Percentiles rank a stretch among this genome's conserved stretches.
Conservation (phyloP, 768 basidiomycete species). For the Leccinum disarticulatum region DNA sequence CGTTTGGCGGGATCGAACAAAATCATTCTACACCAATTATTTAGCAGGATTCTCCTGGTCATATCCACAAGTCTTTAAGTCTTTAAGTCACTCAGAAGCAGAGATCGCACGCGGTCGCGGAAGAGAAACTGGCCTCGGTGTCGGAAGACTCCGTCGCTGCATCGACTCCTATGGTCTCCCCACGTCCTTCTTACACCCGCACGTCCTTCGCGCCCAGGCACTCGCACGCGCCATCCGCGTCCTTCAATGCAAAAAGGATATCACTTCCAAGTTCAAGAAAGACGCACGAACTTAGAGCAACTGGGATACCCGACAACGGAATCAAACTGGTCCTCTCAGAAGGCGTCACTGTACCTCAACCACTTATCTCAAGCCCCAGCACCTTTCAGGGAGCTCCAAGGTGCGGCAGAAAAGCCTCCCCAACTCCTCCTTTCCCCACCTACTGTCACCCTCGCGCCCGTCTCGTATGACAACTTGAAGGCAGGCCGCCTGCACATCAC, state of each 20-base stretch:
- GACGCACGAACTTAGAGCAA: too few relatives aligned
- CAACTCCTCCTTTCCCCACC: conserved; percentile 20
- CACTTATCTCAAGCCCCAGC: conserved; percentile 40
- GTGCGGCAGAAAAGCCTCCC: conserved; percentile 13
- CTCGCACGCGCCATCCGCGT: conserved; percentile 20
- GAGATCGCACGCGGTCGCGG: conserved; percentile 90
- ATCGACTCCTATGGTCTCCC: conserved; percentile 55
- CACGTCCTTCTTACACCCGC: conserved; percentile 73
- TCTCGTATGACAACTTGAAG: neutral
- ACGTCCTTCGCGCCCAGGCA: conserved; percentile 44
- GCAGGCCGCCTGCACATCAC: too few relatives aligned
- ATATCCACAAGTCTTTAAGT: too few relatives aligned
- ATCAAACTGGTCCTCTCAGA: too few relatives aligned
- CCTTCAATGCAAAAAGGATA: neutral
- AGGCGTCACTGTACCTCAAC: too few relatives aligned
- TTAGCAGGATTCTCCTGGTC: too few relatives aligned
- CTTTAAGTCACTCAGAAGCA: conserved; percentile 51
- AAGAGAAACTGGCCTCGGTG: conserved; percentile 55
- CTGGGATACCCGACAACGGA: too few relatives aligned
- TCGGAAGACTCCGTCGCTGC: conserved; percentile 85
- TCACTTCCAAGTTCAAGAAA: too few relatives aligned
- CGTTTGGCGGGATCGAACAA: too few relatives aligned
- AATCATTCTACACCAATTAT: too few relatives aligned
- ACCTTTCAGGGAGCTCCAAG: conserved; percentile 28
- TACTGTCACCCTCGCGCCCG: neutral